Conservation (phyloP, 2,329 filamentous ascomycete species). For the Ceratocystis albifundus region DNA sequence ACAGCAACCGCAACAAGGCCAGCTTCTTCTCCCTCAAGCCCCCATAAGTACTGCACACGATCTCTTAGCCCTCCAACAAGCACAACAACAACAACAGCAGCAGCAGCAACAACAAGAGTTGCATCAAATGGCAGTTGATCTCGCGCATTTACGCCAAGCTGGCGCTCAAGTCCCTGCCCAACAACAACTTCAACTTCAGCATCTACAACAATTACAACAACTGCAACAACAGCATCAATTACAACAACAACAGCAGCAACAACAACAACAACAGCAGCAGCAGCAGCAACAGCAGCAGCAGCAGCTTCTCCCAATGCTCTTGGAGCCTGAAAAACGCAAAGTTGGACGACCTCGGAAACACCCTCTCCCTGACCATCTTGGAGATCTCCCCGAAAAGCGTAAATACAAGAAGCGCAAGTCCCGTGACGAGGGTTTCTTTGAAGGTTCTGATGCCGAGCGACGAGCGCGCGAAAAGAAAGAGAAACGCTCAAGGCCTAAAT, state of each 20-base stretch:
- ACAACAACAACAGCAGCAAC: conserved; percentile 12
- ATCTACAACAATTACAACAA: conserved; percentile 11
- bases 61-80: conserved; percentile 16
- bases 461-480: conserved; percentile 48
- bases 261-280: too few species aligned
- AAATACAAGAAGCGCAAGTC: conserved; percentile 54
- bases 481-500: conserved; percentile 44
- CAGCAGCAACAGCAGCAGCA: conserved; percentile 15
- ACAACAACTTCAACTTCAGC: conserved; percentile 7
- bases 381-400: conserved; percentile 48
- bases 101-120: conserved; percentile 6
- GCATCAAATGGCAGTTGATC: conserved; percentile 18
- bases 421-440: conserved; percentile 38
- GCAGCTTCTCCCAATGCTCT: conserved; percentile 6
- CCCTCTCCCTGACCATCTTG: conserved; percentile 45
- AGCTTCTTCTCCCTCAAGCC: conserved; percentile 13
- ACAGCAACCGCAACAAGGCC: conserved; percentile 12
- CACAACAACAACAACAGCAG: conserved; percentile 16
- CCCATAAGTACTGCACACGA: conserved; percentile 6
- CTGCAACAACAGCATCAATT: conserved; percentile 15
- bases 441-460: conserved; percentile 46
- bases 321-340: conserved; percentile 45
- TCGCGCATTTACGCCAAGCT: conserved; percentile 12
- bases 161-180: conserved; percentile 17
- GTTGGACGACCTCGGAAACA: conserved; percentile 55